phyloP scores from a whole-genome alignment of 2,329 filamentous ascomycete species.

The Dactylellina drechsleri region DNA sequence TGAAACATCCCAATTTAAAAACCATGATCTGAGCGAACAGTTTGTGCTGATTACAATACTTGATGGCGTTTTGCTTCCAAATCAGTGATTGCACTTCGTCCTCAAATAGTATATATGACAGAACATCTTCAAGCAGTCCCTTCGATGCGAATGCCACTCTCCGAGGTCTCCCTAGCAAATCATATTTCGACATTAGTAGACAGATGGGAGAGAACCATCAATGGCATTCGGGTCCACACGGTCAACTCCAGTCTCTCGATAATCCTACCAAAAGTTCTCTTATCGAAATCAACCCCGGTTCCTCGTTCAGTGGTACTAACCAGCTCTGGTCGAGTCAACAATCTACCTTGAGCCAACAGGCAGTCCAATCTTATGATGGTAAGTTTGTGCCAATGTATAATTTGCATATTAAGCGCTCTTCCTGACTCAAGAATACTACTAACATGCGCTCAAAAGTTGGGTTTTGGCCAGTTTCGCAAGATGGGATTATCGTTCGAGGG shows the following conservation, averaged over 20 bases:
- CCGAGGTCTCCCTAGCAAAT: conserved; percentile 44
- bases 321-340: conserved; percentile 38
- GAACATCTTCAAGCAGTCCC: conserved; percentile 49
- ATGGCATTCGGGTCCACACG: conserved; percentile 33
- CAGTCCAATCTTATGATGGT: conserved; percentile 45
- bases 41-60: not conserved
- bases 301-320: conserved; percentile 12
- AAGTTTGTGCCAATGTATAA: not conserved
- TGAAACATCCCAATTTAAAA: not conserved
- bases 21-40: too few relatives aligned
- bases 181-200: conserved; percentile 37
- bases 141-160: conserved; percentile 52
- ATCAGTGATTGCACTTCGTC: conserved; percentile 45
- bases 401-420: not conserved
- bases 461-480: conserved; percentile 49
- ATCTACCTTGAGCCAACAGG: conserved; percentile 17
- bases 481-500: conserved; percentile 50
- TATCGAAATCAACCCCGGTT: conserved; percentile 12
- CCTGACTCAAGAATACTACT: conserved; percentile 3
- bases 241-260: conserved; percentile 13
- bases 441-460: conserved; percentile 24
- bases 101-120: conserved; percentile 48
- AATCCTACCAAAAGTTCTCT: conserved; percentile 35
- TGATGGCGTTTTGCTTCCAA: not conserved
- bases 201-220: conserved; percentile 23